Conservation (phyloP, 306 rosid species). For the Senna siamea region DNA sequence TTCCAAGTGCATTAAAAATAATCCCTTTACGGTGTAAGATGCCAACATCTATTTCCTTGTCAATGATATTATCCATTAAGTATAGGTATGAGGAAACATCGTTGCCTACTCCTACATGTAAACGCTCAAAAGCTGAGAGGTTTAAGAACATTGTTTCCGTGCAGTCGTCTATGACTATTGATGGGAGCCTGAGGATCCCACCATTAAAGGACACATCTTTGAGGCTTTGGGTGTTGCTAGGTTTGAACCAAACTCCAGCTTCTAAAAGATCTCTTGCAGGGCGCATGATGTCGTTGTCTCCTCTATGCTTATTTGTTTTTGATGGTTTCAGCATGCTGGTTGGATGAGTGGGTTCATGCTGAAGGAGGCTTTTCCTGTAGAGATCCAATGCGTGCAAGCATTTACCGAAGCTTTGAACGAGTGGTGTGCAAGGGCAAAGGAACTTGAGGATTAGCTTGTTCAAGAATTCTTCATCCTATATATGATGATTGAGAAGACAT, state of each 20-base stretch:
- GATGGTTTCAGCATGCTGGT: slow-evolving; percentile 8
- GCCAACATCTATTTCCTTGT: slow-evolving; percentile 46
- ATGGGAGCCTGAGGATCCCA: slow-evolving; percentile 46
- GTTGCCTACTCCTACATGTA: slow-evolving; percentile 48
- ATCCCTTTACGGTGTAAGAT: slow-evolving; percentile 33
- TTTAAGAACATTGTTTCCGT: slow-evolving; percentile 45
- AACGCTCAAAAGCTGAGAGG: slow-evolving; percentile 56
- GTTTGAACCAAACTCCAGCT: slow-evolving; percentile 48
- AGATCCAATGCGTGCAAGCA: slow-evolving; percentile 50
- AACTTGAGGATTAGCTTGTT: slow-evolving; percentile 40
- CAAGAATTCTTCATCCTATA: slow-evolving; percentile 38
- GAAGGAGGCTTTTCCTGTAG: slow-evolving; percentile 40
- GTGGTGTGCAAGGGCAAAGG: neutral
- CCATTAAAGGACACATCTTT: slow-evolving; percentile 42
- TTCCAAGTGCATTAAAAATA: slow-evolving; percentile 47
- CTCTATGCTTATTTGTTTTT: neutral
- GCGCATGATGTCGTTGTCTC: slow-evolving; percentile 32
- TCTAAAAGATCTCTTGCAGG: slow-evolving; percentile 55
- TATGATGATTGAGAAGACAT: neutral
- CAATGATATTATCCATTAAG: slow-evolving; percentile 59
- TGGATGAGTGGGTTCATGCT: slow-evolving; percentile 22
- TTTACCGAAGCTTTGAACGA: slow-evolving; percentile 21
- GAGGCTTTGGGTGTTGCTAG: slow-evolving; percentile 35
- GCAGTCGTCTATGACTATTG: slow-evolving; percentile 40
- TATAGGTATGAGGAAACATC: slow-evolving; percentile 44